Percentiles rank a stretch among this genome's conserved stretches.
phyloP scores from a whole-genome alignment of 2,329 filamentous ascomycete species.

The Diaporthe citrichinensis region DNA sequence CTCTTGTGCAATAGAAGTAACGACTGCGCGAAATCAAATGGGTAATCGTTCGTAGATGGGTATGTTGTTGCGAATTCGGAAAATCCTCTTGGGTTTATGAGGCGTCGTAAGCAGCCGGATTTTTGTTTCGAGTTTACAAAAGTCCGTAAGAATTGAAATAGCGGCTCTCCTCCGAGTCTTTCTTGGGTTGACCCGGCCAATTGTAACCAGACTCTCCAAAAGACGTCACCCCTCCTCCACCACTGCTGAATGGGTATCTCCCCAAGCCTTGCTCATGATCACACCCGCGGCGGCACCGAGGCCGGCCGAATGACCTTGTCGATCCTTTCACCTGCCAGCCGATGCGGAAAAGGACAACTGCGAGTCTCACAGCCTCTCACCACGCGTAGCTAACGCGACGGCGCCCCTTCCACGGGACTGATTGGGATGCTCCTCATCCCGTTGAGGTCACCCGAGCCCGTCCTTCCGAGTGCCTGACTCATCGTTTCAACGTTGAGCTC shows the following conservation, averaged over 20 bases:
- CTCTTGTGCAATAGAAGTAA: slow-evolving; percentile 22
- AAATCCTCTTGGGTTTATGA: slow-evolving; percentile 13
- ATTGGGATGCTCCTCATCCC: slow-evolving; percentile 68
- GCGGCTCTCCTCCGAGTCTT: background rate
- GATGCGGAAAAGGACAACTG: slow-evolving; percentile 18
- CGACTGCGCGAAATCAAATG: slow-evolving; percentile 37
- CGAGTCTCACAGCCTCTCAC: slow-evolving; percentile 21
- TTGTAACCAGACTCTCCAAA: slow-evolving; percentile 11
- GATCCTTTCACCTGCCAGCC: background rate
- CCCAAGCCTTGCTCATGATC: background rate
- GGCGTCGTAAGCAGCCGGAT: slow-evolving; percentile 21
- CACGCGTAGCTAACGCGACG: slow-evolving; percentile 44
- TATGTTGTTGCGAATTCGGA: slow-evolving; percentile 32
- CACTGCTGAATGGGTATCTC: background rate
- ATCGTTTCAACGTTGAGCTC: slow-evolving; percentile 95
- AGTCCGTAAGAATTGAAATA: slow-evolving; percentile 29
- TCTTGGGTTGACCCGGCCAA: background rate
- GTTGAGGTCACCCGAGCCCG: slow-evolving; percentile 84
- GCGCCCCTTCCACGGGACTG: slow-evolving; percentile 66
- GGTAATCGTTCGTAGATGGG: slow-evolving; percentile 40
- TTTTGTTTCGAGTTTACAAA: slow-evolving; percentile 17
- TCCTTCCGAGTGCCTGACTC: slow-evolving; percentile 88
- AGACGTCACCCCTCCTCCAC: background rate
- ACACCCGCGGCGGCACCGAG: slow-evolving; percentile 13
- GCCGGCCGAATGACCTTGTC: slow-evolving; percentile 2